Evolutionary conservation across 371 early-diverging fungal species (phyloP), one percentile per base, ranked within the genome.

Genomic region (Coemansia sp.): DNA sequence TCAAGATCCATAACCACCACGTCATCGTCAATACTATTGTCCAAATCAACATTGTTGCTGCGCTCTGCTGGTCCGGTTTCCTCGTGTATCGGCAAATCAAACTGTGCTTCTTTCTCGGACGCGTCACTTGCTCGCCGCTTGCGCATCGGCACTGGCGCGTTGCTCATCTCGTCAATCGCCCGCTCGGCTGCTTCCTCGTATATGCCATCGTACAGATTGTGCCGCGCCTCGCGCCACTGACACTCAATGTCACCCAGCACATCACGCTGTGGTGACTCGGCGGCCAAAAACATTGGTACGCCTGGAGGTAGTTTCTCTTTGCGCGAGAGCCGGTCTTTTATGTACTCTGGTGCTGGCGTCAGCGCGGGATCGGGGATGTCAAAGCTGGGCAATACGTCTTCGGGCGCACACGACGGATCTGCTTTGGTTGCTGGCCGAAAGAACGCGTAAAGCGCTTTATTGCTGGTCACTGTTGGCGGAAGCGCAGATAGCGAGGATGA

Each of bases 101-200:
- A 31, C 54, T 31, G 8, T 2, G 29, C 52, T 18, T 56, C 50
- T n/a, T 70, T 58, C 4, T 62, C 62, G 0, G 53, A 52, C 31
- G 29, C 48, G 27, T 62, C 34, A 40, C 61, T 61, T 4, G n/a
- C 6, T 22, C 24, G 55, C 13, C 18, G 58, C 13, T 55, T 55
- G 21, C 68, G 68, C 61, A 76, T 29, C 2, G 53, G 64, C 14
- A 53, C 13, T 3, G 76, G 72, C 2, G 76, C 72, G 21, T 56
- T 61, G 39, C 64, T 58, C 76, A 76, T 76, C 45, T 71, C 76
- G 2, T 67, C 72, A 1, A 71, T 31, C 18, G 72, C 76, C 37
- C 52, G 29, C 26, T 47, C 61, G 5, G 76, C 76, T 2, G 68
- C 59, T 24, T 64, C 64, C 39, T 76, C 68, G 34, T 59, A 54